Percentiles rank a stretch among this genome's conserved stretches.
phyloP scores from a whole-genome alignment of 2,329 filamentous ascomycete species.

The Phaeophleospora eucalypticola region DNA sequence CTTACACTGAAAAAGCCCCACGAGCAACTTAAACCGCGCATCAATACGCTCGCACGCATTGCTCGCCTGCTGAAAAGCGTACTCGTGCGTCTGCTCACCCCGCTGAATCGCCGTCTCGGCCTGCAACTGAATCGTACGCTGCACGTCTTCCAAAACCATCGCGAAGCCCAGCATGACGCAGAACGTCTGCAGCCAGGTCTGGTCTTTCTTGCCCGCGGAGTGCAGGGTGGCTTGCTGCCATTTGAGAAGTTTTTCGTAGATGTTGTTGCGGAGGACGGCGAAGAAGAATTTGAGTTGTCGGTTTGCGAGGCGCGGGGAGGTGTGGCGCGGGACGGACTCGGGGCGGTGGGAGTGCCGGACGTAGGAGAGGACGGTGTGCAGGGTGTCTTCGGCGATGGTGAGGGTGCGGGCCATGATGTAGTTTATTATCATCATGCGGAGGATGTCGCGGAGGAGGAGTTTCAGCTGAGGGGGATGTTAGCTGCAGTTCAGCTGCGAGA shows the following conservation, averaged over 20 bases:
- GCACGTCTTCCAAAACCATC: conserved; percentile 47
- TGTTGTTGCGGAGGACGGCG: conserved; percentile 39
- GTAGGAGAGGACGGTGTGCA: conserved; percentile 34
- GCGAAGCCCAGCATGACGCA: conserved; percentile 45
- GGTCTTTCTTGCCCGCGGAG: conserved; percentile 38
- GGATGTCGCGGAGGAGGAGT: conserved; percentile 41
- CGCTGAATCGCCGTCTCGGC: conserved; percentile 36
- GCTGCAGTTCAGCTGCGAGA: not conserved
- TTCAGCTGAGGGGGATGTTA: conserved; percentile 24
- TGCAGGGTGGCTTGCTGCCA: conserved; percentile 47
- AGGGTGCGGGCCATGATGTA: conserved; percentile 49
- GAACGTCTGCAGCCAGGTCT: conserved; percentile 46
- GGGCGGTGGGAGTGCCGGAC: conserved; percentile 37
- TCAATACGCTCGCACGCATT: conserved; percentile 44
- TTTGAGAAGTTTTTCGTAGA: conserved; percentile 42
- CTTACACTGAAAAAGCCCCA: conserved; percentile 46
- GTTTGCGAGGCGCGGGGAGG: conserved; percentile 44
- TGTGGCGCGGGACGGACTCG: conserved; percentile 19
- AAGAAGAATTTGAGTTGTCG: conserved; percentile 51
- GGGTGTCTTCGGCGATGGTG: conserved; percentile 40
- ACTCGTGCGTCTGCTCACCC: conserved; percentile 17
- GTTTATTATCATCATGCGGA: conserved; percentile 45
- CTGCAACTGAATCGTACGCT: conserved; percentile 44
- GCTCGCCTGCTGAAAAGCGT: conserved; percentile 26
- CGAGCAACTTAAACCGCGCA: conserved; percentile 41